Evolutionary conservation across 257 asterid genomes (phyloP), one percentile per base, ranked within the genome.

Genomic region (Apocynum venetum): DNA sequence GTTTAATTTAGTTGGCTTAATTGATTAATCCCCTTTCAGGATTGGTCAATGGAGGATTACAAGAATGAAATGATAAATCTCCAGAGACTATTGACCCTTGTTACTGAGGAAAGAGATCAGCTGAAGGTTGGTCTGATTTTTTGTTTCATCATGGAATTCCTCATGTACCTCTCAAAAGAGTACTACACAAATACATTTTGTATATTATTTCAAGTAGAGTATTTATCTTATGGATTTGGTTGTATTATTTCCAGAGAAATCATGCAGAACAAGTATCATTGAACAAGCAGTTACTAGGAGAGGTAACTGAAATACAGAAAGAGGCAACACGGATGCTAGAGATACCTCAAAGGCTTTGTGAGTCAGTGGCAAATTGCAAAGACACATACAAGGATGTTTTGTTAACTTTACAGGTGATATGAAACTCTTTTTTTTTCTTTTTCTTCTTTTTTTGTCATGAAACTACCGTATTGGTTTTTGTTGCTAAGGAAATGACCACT

Each of bases 61-160:
- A 89, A 78, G 78, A 88, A 80, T 85, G 97, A 96, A 89, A 80
- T 85, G 35, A 84, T 90, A 83, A 86, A 83, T 83, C 88, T 96
- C 73, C 93, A 56, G 11, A 86, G 83, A 68, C 96, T 91, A 84
- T 81, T 96, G 69, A 83, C 89, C 78, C 77, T 84, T 72, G 83
- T 91, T 57, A 83, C 65, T 1, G 90, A 91, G 80, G 99, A 93
- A 85, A 91, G 97, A 81, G 95, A 96, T 81, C 89, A 85, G 66
- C 85, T 91, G 77, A 88, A 88, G 99, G 99, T 91, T 77, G 74
- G 93, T 69, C 63, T 74, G 61, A 52, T 80, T 5, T 9, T 38
- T 44, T 15, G 13, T 19, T 43, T 51, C 36, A 35, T 41, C 47
- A 51, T 35, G 6, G 31, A 35, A 35, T 72, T 49, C 11, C 35